A percentile compares a stretch with the other conserved stretches of the same genome.
Conservation (phyloP, 2,329 filamentous ascomycete genomes). For the Piedraia hortae region DNA sequence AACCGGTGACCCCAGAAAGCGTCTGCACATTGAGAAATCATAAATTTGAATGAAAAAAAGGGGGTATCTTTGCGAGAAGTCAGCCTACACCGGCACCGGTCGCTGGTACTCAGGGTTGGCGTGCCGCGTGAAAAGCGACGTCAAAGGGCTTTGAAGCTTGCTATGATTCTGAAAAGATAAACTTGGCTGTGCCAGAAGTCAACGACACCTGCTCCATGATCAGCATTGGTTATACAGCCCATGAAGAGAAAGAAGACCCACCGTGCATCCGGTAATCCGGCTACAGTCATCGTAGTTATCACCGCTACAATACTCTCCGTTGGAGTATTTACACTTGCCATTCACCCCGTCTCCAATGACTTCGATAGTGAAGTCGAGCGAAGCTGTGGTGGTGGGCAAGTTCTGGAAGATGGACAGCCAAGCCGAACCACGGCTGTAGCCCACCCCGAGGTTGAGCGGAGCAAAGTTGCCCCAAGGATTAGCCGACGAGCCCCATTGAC, state of each 20-base stretch:
- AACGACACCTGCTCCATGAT: constrained; percentile 20
- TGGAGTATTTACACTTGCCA: constrained; percentile 35
- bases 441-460: constrained; percentile 62
- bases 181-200: too few relatives aligned
- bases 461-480: constrained; percentile 51
- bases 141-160: too few relatives aligned
- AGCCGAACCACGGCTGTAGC: constrained; percentile 38
- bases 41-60: too few relatives aligned
- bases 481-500: constrained; percentile 42
- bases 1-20: too few relatives aligned
- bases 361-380: constrained; percentile 53
- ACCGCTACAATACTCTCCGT: constrained; percentile 32
- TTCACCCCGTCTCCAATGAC: constrained; percentile 37
- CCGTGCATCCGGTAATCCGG: constrained; percentile 42
- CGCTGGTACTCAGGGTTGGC: too few relatives aligned
- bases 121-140: too few relatives aligned
- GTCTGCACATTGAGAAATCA: too few relatives aligned
- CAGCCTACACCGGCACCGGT: too few relatives aligned
- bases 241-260: constrained; percentile 27
- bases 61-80: too few relatives aligned
- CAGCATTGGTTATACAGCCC: not conserved
- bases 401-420: constrained; percentile 75
- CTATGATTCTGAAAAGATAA: too few relatives aligned
- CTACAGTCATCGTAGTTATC: constrained; percentile 21
- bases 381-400: constrained; percentile 38